A percentile compares a stretch with the other conserved stretches of the same genome.
phyloP scores from a whole-genome alignment of 2,329 filamentous ascomycete genomes.

The Magnaporthiopsis incrustans region DNA sequence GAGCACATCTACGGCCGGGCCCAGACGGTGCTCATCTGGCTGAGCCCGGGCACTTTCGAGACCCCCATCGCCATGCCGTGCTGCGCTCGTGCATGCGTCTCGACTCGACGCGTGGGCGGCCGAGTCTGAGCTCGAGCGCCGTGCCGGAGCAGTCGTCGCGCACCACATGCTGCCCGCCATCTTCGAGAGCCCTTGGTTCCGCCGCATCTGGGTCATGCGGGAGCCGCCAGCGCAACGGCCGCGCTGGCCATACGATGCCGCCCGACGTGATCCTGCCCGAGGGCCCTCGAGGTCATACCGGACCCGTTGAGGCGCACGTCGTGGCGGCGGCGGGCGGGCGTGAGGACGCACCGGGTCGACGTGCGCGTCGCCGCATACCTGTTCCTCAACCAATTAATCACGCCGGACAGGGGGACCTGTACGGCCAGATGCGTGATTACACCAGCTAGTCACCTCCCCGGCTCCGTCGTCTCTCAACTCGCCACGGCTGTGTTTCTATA shows the following conservation, averaged over 20 bases:
- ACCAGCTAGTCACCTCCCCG: neutral
- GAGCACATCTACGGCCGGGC: neutral
- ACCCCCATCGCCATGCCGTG: neutral
- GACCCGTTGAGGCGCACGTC: neutral
- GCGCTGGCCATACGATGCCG: constrained; percentile 4
- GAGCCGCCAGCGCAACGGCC: neutral
- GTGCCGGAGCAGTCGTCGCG: neutral
- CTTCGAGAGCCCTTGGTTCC: neutral
- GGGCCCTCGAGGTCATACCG: neutral
- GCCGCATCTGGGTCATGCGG: constrained; percentile 2
- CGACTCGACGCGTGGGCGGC: neutral
- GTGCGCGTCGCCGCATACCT: neutral
- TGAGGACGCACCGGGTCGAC: neutral
- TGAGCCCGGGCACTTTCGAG: neutral
- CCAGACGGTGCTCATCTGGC: neutral
- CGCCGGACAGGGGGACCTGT: neutral
- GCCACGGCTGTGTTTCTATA: neutral
- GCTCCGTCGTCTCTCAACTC: neutral
- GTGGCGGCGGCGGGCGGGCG: neutral
- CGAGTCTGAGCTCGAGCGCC: neutral
- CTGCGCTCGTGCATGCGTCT: neutral
- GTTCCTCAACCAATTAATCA: neutral
- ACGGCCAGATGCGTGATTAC: neutral
- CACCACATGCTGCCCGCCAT: neutral
- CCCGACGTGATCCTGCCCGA: too few species aligned